These are phyloP conservation scores for Withania somnifera DNA, from an alignment of 305 asterid genomes.

Conservation along the genomic window DNA sequence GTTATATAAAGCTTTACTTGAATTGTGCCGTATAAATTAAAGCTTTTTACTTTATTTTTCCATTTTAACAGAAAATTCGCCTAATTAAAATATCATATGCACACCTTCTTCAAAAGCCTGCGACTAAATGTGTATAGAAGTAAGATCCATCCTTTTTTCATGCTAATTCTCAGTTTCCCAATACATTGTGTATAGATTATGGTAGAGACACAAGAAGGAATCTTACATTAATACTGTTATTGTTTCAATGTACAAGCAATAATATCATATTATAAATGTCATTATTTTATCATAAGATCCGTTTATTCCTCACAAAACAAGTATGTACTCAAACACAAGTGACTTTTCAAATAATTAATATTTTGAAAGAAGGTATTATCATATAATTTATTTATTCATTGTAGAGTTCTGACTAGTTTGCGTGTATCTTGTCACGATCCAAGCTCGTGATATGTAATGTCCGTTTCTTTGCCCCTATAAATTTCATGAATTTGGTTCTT, in stretches of 20 bases:
- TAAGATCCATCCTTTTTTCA: background rate
- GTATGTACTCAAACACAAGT: background rate
- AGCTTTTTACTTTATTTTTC: background rate
- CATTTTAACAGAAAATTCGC: background rate
- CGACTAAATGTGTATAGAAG: background rate
- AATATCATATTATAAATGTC: background rate
- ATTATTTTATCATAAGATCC: background rate
- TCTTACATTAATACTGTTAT: constrained; percentile 11
- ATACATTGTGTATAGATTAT: constrained; percentile 6
- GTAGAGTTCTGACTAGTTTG: background rate
- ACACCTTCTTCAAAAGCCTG: background rate
- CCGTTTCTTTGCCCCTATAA: background rate
- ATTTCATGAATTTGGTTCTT: background rate
- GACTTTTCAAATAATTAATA: background rate
- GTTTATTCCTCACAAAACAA: background rate
- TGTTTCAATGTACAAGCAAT: background rate
- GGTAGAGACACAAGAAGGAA: constrained; percentile 8
- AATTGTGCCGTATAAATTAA: background rate
- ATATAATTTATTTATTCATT: background rate
- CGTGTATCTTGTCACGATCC: background rate
- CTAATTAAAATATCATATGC: background rate
- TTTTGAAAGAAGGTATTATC: background rate
- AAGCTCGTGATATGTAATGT: background rate
- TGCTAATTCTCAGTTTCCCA: constrained; percentile 12
- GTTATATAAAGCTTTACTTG: background rate